Evolutionary conservation across 345 rosid genomes (phyloP).

Genomic region (Geranium brycei): DNA sequence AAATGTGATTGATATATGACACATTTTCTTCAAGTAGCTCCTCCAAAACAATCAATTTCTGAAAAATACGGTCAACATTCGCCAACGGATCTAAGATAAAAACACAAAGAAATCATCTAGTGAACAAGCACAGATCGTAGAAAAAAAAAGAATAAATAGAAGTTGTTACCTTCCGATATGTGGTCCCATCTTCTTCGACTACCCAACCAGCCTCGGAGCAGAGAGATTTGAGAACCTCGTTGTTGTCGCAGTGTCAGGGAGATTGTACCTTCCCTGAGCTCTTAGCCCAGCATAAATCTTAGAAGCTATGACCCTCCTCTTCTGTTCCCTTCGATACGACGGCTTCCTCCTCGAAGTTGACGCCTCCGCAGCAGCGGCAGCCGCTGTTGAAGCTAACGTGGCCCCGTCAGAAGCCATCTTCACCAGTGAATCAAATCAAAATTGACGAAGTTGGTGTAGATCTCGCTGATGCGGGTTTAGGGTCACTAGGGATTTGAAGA

Average conservation of each 20-base stretch:
- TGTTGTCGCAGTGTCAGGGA: slow-evolving; percentile 32
- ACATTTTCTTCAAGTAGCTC: too few relatives aligned
- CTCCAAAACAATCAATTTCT: too few relatives aligned
- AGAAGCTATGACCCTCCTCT: slow-evolving; percentile 82
- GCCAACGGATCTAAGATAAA: background rate
- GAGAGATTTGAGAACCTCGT: too few relatives aligned
- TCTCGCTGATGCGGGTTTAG: background rate
- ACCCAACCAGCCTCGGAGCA: slow-evolving; percentile 93
- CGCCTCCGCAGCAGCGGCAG: slow-evolving; percentile 43
- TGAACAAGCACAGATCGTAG: background rate
- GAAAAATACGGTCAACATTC: too few relatives aligned
- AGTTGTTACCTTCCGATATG: slow-evolving; percentile 75
- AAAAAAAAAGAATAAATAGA: slow-evolving; percentile 3
- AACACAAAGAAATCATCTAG: background rate
- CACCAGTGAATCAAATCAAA: too few relatives aligned
- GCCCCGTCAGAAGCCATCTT: slow-evolving; percentile 89
- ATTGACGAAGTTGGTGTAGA: too few relatives aligned
- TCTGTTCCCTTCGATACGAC: slow-evolving; percentile 84
- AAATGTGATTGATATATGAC: too few relatives aligned
- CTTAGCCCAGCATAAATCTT: slow-evolving; percentile 78
- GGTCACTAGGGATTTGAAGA: too few relatives aligned
- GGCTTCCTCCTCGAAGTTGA: slow-evolving; percentile 63
- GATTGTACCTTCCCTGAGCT: slow-evolving; percentile 70
- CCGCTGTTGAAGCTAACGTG: too few relatives aligned
- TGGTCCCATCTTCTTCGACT: slow-evolving; percentile 90